Evolutionary conservation across 495 filamentous ascomycete species (phyloP), one percentile per base, ranked within the genome.

Genomic region (Jackrogersella multiformis): DNA sequence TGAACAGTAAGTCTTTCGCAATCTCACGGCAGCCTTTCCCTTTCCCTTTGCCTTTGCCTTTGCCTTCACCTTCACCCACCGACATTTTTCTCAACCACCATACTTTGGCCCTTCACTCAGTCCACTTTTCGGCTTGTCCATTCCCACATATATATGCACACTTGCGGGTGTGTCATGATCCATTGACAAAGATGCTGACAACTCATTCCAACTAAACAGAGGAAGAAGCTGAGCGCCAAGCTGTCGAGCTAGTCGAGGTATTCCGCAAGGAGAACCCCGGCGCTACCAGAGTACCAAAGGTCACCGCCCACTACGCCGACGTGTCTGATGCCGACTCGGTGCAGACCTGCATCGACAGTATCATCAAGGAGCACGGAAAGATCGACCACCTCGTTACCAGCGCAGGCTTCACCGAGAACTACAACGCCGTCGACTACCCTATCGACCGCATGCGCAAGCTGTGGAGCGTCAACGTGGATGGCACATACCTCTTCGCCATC

Each of bases 341-440:
- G 52, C 88, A 89, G 42, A 67, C 77, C 12, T 88, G 88, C 61
- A 81, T 97, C 39, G 80, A 83, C 28, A 90, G 92, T 56, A 87
- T 97, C 61, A 64, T 85, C 44, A 74, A 80, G 36, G 80, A 86
- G 57, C 92, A 96, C 75, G 89, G 89, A 73, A 86, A 88, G 72
- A 90, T 97, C 73, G 94, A 98, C 78, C 88, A 90, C 75, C 87
- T 99, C 26, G 94, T 99, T 61, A 97, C 94, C 23, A 96, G 94
- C 6, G 95, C 95, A 26, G 95, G 95, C 5, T 96, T 98, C 81
- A 93, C 91, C 6, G 95, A 99, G 80, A 97, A 97, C 79, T 96
- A 93, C 73, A 89, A 93, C 66, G 94, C 94, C 30, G 90, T 92
- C 72, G 84, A 85, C 61, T 99, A 97, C 77, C 93, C 93, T 0